Base-by-base conservation (phyloP, 495 filamentous ascomycete species). In the Penicillium ochrochloron region DNA sequence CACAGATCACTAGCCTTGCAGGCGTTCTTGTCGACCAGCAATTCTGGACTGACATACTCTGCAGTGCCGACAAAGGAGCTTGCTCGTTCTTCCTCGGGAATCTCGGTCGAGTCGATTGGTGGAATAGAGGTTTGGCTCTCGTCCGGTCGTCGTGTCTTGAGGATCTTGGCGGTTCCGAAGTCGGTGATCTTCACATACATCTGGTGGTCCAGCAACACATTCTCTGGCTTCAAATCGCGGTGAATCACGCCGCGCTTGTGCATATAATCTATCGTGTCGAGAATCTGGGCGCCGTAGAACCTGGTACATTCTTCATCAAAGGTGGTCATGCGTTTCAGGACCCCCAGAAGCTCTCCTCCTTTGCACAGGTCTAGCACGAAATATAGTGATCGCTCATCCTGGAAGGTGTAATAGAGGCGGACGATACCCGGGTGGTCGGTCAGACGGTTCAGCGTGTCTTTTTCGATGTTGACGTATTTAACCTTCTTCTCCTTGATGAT, bases 401-500 rank as follows among this genome's bases (percentile, higher is more conserved):
- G 96, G 73, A 98, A 99, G 7, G 96, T 99, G 78, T 99, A 99
- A 71, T 97, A 99, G 42, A 99, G 84, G 60, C 96, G 90, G 57
- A 99, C 94, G 67, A 99, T 93, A 12, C 96, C 96, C 10, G 96
- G 96, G 71, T 99, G 96, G 56, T 98, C 95, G 17, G 93, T 97
- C 57, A 99, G 80, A 62, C 94, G 89, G 72, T 99, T 99, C 37
- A 99, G 83, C 11, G 96, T 97, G 76, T 99, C 93, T 80, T 97
- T 97, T 79, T 99, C 96, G 66, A 99, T 98, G 76, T 97, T 97
- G 73, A 99, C 96, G 74, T 99, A 99, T 82, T 99, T 99, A 66
- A 99, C 96, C 83, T 99, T 99, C 76, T 94, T 97, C 79, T 99
- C 96, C 80, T 97, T 98, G 83, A 99, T 98, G 70, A 99, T 99